Evolutionary conservation across 2,329 filamentous ascomycete species (phyloP), one percentile per base, ranked within the genome.

Genomic region (Phoma sp.): DNA sequence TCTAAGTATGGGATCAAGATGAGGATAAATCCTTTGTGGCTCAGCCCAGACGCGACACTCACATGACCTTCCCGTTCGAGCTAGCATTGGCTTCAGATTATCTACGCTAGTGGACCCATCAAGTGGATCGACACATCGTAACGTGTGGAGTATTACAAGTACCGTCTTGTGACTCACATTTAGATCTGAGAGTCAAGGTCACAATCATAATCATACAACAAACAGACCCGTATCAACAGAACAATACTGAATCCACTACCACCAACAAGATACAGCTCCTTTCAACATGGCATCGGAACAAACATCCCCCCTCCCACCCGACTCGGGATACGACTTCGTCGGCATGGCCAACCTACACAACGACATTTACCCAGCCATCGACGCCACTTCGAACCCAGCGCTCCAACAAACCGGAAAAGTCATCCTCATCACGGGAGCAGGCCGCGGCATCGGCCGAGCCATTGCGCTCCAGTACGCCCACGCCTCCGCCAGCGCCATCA

Each of bases 381-480:
- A 79, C 54, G 73, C 77, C 15, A 59, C 65, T 17, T 74, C 76
- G 25, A 64, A 70, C 32, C 43, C 40, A 6, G 62, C 80, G 56
- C 76, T 81, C 27, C 45, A 62, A 15, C 64, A 69, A 21, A 29
- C 57, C 10, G 75, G 75, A 29, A 78, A 78, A 58, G 65, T 72
- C 4, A 73, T 82, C 40, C 76, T 88, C 53, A 80, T 88, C 45
- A 84, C 80, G 0, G 85, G 84, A 8, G 84, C 80, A 0, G 82
- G 80, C 2, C 81, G 79, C 35, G 84, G 84, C 3, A 79, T 86
- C 32, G 85, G 85, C 6, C 75, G 75, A 2, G 77, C 80, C 13
- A 83, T 80, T 3, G 84, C 84, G 1, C 64, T 83, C n/a, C 80
- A 82, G 9, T 88, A 81, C 62, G 85, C 84, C 19, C 74, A 74